Conservation (phyloP, 805 yeast species). For the Nakazawaea pomicola region DNA sequence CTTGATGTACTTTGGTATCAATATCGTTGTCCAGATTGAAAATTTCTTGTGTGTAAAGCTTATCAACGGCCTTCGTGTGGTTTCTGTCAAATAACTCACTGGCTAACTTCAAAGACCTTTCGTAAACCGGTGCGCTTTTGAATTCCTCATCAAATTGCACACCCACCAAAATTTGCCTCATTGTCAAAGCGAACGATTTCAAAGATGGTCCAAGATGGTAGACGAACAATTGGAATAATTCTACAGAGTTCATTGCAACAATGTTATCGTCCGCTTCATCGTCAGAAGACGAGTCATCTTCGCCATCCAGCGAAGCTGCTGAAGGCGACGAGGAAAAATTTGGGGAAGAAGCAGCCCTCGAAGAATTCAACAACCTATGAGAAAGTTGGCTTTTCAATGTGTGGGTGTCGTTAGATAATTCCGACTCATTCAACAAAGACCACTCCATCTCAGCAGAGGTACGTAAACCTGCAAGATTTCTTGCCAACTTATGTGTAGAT, state of each 20-base stretch:
- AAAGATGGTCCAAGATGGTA: conserved; percentile 69
- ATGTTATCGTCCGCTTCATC: conserved; percentile 20
- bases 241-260: conserved; percentile 26
- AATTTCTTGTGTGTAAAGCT: conserved; percentile 51
- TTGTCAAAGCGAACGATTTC: conserved; percentile 58
- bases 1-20: conserved; percentile 53
- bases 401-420: conserved; percentile 10
- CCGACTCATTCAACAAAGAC: conserved; percentile 38
- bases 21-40: conserved; percentile 35
- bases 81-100: conserved; percentile 50
- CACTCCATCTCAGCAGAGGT: conserved; percentile 67
- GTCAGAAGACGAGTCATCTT: conserved; percentile 3
- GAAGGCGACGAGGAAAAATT: too few species aligned
- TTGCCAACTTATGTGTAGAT: conserved; percentile 45
- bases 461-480: conserved; percentile 61
- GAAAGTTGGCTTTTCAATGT: conserved; percentile 24
- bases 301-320: too few species aligned
- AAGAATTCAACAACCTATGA: conserved; percentile 9
- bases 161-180: conserved; percentile 54
- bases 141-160: conserved; percentile 46
- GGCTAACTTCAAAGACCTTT: conserved; percentile 44
- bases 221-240: conserved; percentile 62
- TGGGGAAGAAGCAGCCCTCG: not conserved
- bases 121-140: conserved; percentile 37
- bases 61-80: conserved; percentile 51